Evolutionary conservation across 2,329 filamentous ascomycete species (phyloP).

Genomic region (Colletotrichum magnum): DNA sequence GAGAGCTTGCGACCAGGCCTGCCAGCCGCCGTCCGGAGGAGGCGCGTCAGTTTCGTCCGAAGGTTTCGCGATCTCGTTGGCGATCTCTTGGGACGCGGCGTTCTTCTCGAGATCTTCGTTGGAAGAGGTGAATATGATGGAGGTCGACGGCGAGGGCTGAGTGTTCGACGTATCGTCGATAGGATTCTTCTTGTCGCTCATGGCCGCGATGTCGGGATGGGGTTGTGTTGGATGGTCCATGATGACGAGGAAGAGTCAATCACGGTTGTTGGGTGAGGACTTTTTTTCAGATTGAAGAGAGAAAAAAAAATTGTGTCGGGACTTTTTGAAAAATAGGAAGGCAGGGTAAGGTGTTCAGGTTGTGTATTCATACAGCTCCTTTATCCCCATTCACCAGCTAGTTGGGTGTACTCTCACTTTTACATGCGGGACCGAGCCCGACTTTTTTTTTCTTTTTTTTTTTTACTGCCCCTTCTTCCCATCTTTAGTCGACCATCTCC

Average conservation of each 20-base stretch:
- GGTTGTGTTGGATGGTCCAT: not conserved
- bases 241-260: not conserved
- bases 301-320: too few species aligned
- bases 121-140: not conserved
- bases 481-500: not conserved
- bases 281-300: too few species aligned
- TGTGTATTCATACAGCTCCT: too few species aligned
- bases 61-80: not conserved
- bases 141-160: conserved; percentile 7
- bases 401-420: too few species aligned
- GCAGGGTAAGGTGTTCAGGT: too few species aligned
- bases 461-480: too few species aligned
- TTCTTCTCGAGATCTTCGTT: conserved; percentile 9
- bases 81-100: not conserved
- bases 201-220: not conserved
- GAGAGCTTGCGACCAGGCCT: conserved; percentile 23
- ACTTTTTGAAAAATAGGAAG: too few species aligned
- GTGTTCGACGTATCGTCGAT: not conserved
- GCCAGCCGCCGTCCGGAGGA: conserved; percentile 9
- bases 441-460: not conserved
- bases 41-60: not conserved
- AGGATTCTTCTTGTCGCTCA: fast-evolving
- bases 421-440: not conserved
- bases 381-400: too few species aligned
- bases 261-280: too few species aligned